These are phyloP conservation scores for Globisporangium irregulare DNA, from an alignment of 352 stramenopile genomes.

Conservation along the genomic window DNA sequence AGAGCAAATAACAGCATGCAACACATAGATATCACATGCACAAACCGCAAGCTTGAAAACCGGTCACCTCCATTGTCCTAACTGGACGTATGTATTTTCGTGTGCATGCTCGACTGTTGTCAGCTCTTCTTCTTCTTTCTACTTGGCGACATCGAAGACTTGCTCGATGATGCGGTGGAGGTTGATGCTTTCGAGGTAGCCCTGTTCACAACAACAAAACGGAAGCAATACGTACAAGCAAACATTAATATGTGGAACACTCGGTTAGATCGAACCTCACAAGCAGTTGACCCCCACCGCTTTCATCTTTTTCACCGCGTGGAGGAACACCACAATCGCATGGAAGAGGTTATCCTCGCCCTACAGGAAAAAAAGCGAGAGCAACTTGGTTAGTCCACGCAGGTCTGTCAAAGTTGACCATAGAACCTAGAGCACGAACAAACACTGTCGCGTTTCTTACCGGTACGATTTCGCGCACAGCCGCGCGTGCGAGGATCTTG, in stretches of 20 bases:
- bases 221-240: not conserved
- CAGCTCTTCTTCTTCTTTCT: constrained; percentile 17
- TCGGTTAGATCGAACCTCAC: not conserved
- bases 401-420: not conserved
- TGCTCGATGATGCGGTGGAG: constrained; percentile 81
- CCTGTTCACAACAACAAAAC: constrained; percentile 27
- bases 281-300: constrained; percentile 39
- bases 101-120: not conserved
- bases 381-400: not conserved
- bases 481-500: constrained; percentile 73
- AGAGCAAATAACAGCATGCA: not conserved
- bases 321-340: constrained; percentile 79
- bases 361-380: constrained; percentile 26
- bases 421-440: not conserved
- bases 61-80: not conserved
- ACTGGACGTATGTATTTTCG: not conserved
- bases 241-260: not conserved
- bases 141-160: constrained; percentile 85
- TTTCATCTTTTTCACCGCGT: constrained; percentile 85
- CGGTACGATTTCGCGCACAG: constrained; percentile 79
- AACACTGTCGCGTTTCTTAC: constrained; percentile 27
- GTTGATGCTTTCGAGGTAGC: constrained; percentile 87
- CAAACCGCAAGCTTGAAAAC: not conserved
- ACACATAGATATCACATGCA: not conserved
- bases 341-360: constrained; percentile 86